phyloP scores from a whole-genome alignment of 345 rosid species.

The Eucalyptus cloeziana region DNA sequence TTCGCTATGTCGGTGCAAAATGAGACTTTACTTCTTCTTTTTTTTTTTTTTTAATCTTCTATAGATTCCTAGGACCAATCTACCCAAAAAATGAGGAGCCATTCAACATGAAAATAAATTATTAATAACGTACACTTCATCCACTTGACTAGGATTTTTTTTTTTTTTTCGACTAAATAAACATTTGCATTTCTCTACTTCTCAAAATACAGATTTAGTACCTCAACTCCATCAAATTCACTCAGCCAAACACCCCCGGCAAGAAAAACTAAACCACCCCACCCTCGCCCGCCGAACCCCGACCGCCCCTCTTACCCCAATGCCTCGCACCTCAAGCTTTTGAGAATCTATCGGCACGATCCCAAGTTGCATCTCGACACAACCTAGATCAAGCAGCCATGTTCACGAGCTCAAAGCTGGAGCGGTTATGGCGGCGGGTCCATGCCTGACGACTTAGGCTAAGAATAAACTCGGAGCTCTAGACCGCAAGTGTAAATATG shows the following conservation, averaged over 20 bases:
- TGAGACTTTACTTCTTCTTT: too few species aligned
- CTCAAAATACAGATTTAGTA: not conserved
- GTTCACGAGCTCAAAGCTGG: too few species aligned
- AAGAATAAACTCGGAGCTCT: not conserved
- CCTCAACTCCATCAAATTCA: not conserved
- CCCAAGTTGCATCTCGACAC: not conserved
- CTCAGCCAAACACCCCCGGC: not conserved
- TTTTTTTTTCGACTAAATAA: not conserved
- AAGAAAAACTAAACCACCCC: not conserved
- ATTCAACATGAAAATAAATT: not conserved
- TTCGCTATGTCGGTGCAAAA: not conserved
- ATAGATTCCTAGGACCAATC: rapidly evolving
- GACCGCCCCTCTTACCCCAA: too few species aligned
- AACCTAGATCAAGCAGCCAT: too few species aligned
- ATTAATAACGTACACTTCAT: not conserved
- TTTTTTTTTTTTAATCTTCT: not conserved
- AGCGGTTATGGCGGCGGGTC: too few species aligned
- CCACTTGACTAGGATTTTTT: not conserved
- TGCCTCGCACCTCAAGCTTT: too few species aligned
- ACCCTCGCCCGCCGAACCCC: too few species aligned
- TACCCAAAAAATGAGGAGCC: not conserved
- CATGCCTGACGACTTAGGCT: not conserved
- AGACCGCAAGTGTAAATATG: rapidly evolving
- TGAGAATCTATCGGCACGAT: too few species aligned
- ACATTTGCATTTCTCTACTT: not conserved